phyloP scores from a whole-genome alignment of 768 basidiomycete genomes.

The Suillus lakei region DNA sequence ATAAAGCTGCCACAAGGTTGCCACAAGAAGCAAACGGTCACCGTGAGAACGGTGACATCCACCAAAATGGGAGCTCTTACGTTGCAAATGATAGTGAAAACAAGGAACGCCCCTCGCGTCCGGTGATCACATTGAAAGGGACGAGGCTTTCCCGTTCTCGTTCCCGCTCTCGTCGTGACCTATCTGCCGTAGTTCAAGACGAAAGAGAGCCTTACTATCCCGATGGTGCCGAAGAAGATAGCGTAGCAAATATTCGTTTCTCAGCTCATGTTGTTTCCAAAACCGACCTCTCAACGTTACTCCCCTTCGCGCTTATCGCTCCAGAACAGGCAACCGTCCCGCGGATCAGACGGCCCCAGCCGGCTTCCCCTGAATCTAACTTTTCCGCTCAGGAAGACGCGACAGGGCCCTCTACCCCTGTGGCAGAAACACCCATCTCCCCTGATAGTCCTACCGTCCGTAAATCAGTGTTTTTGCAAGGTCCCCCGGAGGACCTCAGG shows the following conservation, averaged over 20 bases:
- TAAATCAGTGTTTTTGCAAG: constrained; percentile 40
- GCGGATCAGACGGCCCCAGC: constrained; percentile 24
- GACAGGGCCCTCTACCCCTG: constrained; percentile 21
- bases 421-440: constrained; percentile 37
- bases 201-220: constrained; percentile 59
- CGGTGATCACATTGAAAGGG: constrained; percentile 69
- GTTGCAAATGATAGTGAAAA: constrained; percentile 44
- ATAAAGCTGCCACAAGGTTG: constrained; percentile 14
- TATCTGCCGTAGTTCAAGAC: constrained; percentile 62
- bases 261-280: constrained; percentile 72
- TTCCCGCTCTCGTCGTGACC: constrained; percentile 75
- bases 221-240: constrained; percentile 65
- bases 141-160: constrained; percentile 61
- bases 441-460: constrained; percentile 44
- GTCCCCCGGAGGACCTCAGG: constrained; percentile 68
- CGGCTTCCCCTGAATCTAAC: constrained; percentile 25
- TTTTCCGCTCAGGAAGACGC: constrained; percentile 24
- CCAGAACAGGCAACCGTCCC: constrained; percentile 61
- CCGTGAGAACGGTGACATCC: constrained; percentile 35
- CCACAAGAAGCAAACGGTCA: constrained; percentile 29
- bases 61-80: constrained; percentile 25
- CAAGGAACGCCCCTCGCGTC: constrained; percentile 64
- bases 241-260: constrained; percentile 77
- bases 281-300: constrained; percentile 55
- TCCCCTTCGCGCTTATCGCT: constrained; percentile 83